Evolutionary conservation across 768 basidiomycete genomes (phyloP), one percentile per base, ranked within the genome.

Genomic region (Heimioporus sp.): DNA sequence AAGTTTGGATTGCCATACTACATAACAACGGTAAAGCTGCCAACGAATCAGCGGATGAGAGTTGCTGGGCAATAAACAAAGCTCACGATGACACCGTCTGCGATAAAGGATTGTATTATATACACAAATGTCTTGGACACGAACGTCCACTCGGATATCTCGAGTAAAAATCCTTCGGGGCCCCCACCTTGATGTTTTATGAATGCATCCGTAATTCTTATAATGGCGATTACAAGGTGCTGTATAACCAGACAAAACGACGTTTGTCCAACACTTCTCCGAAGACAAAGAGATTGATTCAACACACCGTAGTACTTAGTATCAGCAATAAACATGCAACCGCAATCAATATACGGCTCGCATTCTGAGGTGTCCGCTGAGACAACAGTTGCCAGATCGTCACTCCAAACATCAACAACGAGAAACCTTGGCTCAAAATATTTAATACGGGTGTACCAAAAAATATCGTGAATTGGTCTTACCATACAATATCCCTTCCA

Each of bases 341-440:
- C 1, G 46, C 34, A 7, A 67, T 3, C 63, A 67, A 61, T 19
- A 40, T 46, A 5, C 13, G 37, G 43, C 62, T 62, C 11, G 65
- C 28, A 16, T 44, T 38, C 5, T 32, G 15, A 15, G 37, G 42
- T n/a, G 32, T 36, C 19, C 50, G 57, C 19, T 51, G 52, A 24
- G 34, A 46, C 5, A 60, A 21, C 12, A 69, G 49, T 4, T 59
- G 54, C 57, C 60, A 65, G 2, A 70, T 46, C 1, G 69, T 69
- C 8, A 51, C 59, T 7, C 63, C 60, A 47, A 68, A 71, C 70
- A 71, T 69, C n/a, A 69, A 38, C 11, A 69, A 10, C 2, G 67
- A 71, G 54, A 69, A 69, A 3, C 69, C 70, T 71, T 43, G 13
- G 5, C 24, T 9, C 4, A 10, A 20, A 20, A 8, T 2, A 1